phyloP scores from a whole-genome alignment of 208 protist species.

The Trypanosomatidae sp. region DNA sequence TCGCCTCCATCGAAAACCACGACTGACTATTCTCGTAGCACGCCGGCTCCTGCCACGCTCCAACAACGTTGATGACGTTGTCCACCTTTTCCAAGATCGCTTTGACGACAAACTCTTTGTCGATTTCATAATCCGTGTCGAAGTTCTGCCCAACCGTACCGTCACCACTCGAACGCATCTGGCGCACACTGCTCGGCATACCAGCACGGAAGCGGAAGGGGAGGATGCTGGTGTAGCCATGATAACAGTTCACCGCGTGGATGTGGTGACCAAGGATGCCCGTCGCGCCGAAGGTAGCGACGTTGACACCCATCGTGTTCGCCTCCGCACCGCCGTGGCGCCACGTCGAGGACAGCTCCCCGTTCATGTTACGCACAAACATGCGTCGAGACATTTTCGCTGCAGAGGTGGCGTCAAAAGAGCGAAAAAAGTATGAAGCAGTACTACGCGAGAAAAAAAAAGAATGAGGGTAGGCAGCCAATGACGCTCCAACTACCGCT shows the following conservation, averaged over 20 bases:
- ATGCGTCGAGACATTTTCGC: slow-evolving; percentile 77
- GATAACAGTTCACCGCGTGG: slow-evolving; percentile 64
- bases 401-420: not conserved
- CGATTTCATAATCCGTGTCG: slow-evolving; percentile 89
- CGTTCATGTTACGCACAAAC: slow-evolving; percentile 88
- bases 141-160: slow-evolving; percentile 89
- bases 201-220: slow-evolving; percentile 88
- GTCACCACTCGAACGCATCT: slow-evolving; percentile 72
- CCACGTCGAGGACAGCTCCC: slow-evolving; percentile 84
- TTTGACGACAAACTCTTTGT: slow-evolving; percentile 92
- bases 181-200: slow-evolving; percentile 73
- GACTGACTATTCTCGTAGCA: slow-evolving; percentile 90
- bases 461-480: not conserved
- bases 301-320: slow-evolving; percentile 84
- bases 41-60: slow-evolving; percentile 87
- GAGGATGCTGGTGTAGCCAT: slow-evolving; percentile 86
- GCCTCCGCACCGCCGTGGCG: slow-evolving; percentile 72
- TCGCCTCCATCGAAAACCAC: slow-evolving; percentile 91
- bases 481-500: not conserved
- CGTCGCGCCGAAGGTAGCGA: slow-evolving; percentile 84
- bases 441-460: not conserved
- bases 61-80: slow-evolving; percentile 72
- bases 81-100: slow-evolving; percentile 89
- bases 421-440: not conserved
- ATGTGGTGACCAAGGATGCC: slow-evolving; percentile 83